A percentile compares a stretch with the other conserved stretches of the same genome.
phyloP scores from a whole-genome alignment of 805 yeast species.

The Monosporozyma unispora region DNA sequence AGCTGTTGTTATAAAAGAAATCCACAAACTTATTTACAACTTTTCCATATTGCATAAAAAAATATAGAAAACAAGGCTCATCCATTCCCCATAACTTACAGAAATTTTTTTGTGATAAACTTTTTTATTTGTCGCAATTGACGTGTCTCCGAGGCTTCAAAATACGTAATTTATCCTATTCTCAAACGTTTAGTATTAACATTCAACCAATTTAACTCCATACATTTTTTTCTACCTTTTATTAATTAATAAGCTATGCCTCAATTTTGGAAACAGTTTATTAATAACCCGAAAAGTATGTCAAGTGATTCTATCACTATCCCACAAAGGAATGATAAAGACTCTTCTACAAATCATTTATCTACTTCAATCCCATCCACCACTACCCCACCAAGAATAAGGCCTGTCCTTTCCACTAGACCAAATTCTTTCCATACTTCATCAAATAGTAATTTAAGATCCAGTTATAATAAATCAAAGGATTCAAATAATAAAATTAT shows the following conservation, averaged over 20 bases:
- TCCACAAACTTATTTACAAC: too few relatives aligned
- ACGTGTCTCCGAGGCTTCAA: neutral
- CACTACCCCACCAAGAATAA: neutral
- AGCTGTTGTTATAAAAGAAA: too few relatives aligned
- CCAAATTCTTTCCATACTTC: constrained; percentile 9
- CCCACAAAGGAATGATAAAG: neutral
- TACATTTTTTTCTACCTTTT: too few relatives aligned
- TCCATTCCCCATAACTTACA: neutral
- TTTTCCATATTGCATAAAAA: neutral
- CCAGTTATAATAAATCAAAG: neutral
- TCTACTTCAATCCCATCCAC: neutral
- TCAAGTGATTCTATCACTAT: constrained; percentile 23
- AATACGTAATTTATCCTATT: neutral
- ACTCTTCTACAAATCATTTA: neutral
- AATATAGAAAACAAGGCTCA: neutral
- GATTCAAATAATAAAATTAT: neutral
- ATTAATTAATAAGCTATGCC: constrained; percentile 6
- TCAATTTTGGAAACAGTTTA: constrained; percentile 26
- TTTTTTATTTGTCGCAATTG: neutral
- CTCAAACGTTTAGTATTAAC: too few relatives aligned
- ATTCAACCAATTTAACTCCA: too few relatives aligned
- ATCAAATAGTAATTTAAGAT: neutral
- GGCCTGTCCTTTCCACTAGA: constrained; percentile 9
- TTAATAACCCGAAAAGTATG: constrained; percentile 27
- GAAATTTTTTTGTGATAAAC: too few relatives aligned